Base-by-base conservation (phyloP, 2,329 filamentous ascomycete species). In the Penicillium sp. region DNA sequence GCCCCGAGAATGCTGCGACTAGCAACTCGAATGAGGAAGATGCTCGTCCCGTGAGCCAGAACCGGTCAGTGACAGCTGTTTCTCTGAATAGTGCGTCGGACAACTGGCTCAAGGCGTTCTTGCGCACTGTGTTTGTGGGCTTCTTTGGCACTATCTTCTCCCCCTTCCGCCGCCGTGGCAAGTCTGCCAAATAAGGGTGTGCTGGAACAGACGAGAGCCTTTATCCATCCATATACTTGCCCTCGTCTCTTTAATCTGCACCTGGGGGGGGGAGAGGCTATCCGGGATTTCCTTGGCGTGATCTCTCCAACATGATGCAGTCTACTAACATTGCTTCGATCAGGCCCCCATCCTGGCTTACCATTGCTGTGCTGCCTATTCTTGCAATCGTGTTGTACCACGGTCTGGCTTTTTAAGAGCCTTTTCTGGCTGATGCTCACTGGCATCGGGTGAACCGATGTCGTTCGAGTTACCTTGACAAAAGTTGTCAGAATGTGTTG, bases 61-160 rank as follows among this genome's bases (percentile, higher is more conserved):
- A 75, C 61, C 76, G 73, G 68, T 79, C 78, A 66, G 72, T 78
- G 55, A 73, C 73, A 57, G 74, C 76, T 65, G 72, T 78, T 68
- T 78, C 78, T 62, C 63, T 78, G 61, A 76, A 74, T 65, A 69
- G 70, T 62, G 73, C 75, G 69, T 68, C 71, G 58, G 75, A 79
- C 56, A 77, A 73, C 65, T 80, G 78, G 74, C 73, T 80, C 68
- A 78, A 75, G 66, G 72, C 72, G 56, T 69, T 80, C 61, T 72
- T 78, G 66, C 77, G 76, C 54, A 73, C 76, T 42, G 73, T 80
- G 49, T 79, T 79, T 70, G 70, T 72, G 53, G 75, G 72, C 63
- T 76, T 80, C 68, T 76, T 80, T 62, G 77, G 77, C 37, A 71
- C 73, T 30, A 65, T 80, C 33, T 79, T 80, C 67, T 68, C 75